phyloP scores from a whole-genome alignment of 2,329 filamentous ascomycete species.

The Hypoxylon sp. region DNA sequence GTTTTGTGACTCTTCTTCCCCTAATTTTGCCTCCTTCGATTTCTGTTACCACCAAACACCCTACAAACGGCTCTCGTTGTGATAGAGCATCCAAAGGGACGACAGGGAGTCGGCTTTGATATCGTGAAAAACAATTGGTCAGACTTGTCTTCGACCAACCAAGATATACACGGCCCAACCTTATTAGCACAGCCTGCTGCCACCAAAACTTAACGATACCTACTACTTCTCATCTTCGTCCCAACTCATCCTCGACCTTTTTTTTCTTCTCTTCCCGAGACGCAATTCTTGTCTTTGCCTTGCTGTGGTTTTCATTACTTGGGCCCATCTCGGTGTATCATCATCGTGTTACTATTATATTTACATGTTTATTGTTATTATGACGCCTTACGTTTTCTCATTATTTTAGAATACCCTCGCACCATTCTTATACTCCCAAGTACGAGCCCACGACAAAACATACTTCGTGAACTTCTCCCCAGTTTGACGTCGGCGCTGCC shows the following conservation, averaged over 20 bases:
- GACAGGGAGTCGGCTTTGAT: slow-evolving; percentile 13
- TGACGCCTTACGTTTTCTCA: slow-evolving; percentile 32
- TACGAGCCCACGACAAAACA: slow-evolving; percentile 26
- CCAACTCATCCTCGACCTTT: too few relatives aligned
- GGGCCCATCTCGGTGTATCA: slow-evolving; percentile 28
- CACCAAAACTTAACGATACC: too few relatives aligned
- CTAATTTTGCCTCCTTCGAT: slow-evolving; percentile 6
- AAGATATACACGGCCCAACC: slow-evolving; percentile 19
- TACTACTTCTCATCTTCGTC: neutral
- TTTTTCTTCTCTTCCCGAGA: too few relatives aligned
- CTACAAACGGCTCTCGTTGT: slow-evolving; percentile 1
- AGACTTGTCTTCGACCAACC: slow-evolving; percentile 5
- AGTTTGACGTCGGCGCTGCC: slow-evolving; percentile 36
- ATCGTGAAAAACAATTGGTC: slow-evolving; percentile 21
- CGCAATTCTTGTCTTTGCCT: slow-evolving; percentile 19
- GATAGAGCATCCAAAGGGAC: slow-evolving; percentile 5
- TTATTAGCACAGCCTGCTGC: too few relatives aligned
- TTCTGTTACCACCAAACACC: slow-evolving; percentile 12
- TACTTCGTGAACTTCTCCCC: slow-evolving; percentile 21
- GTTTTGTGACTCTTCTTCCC: slow-evolving; percentile 8
- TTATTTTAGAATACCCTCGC: slow-evolving; percentile 37
- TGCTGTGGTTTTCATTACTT: slow-evolving; percentile 13
- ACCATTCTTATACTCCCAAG: slow-evolving; percentile 22
- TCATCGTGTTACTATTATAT: slow-evolving; percentile 31
- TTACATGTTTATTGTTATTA: slow-evolving; percentile 30